These are phyloP conservation scores for Astrephomene gubernaculifera DNA, from an alignment of 139 green algal genomes.

Conservation along the genomic window DNA sequence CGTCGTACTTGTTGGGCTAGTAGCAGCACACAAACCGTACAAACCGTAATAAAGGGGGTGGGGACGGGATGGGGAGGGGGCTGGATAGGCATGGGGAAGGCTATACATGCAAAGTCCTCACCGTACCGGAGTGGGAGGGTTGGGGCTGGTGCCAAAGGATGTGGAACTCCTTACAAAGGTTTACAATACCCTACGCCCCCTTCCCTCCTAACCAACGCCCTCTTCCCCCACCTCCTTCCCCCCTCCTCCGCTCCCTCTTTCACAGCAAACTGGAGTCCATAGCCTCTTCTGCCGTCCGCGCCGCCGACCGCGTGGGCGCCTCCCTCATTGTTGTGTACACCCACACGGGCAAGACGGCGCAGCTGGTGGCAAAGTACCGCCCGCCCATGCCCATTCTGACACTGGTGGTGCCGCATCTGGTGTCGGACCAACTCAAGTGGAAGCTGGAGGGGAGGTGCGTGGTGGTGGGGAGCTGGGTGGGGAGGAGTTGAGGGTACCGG, in stretches of 20 bases:
- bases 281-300: conserved; percentile 85
- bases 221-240: neutral
- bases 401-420: conserved; percentile 88
- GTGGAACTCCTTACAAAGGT: too few species aligned
- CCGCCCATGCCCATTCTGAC: conserved; percentile 90
- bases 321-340: conserved; percentile 77
- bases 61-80: too few species aligned
- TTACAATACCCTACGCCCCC: neutral
- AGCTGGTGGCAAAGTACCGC: conserved; percentile 91
- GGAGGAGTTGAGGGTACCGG: too few species aligned
- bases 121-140: too few species aligned
- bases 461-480: too few species aligned
- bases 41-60: too few species aligned
- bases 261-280: conserved; percentile 89
- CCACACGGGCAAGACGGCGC: conserved; percentile 80
- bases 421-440: conserved; percentile 84
- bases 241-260: neutral
- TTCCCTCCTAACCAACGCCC: neutral
- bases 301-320: conserved; percentile 80
- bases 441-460: conserved; percentile 78
- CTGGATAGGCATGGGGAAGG: too few species aligned
- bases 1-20: too few species aligned
- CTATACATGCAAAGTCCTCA: too few species aligned
- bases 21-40: too few species aligned
- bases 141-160: too few species aligned